These are phyloP conservation scores for Marasmius oreades DNA, from an alignment of 1,284 basidiomycete genomes.

Conservation along the genomic window DNA sequence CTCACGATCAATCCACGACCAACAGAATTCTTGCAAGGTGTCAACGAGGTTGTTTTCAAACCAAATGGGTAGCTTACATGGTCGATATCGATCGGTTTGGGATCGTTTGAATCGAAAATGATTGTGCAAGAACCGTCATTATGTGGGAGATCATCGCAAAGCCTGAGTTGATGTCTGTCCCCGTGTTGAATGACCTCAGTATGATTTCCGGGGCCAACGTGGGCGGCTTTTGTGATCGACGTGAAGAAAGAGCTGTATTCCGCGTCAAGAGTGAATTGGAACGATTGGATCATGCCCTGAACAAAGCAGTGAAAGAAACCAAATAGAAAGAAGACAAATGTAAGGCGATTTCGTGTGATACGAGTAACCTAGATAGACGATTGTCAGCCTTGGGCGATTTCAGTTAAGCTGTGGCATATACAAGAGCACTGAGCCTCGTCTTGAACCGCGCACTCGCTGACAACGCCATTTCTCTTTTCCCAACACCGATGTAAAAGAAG, in stretches of 20 bases:
- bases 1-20: neutral
- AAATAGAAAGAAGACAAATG: constrained; percentile 47
- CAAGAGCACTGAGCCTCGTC: neutral
- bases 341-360: constrained; percentile 26
- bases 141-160: constrained; percentile 47
- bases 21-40: neutral
- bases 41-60: neutral
- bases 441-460: neutral
- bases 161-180: constrained; percentile 32
- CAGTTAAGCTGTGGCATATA: neutral
- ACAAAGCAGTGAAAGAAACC: constrained; percentile 38
- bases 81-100: neutral
- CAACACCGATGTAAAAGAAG: neutral
- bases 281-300: constrained; percentile 46
- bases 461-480: neutral
- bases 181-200: constrained; percentile 34
- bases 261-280: constrained; percentile 44
- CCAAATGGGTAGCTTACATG: neutral
- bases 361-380: constrained; percentile 7
- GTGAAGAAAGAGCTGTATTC: constrained; percentile 35
- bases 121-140: constrained; percentile 9
- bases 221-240: constrained; percentile 34
- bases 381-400: neutral
- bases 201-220: constrained; percentile 35
- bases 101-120: constrained; percentile 29